Evolutionary conservation across 192 early-diverging fungal species (phyloP).

Genomic region (Cladochytrium replicatum): DNA sequence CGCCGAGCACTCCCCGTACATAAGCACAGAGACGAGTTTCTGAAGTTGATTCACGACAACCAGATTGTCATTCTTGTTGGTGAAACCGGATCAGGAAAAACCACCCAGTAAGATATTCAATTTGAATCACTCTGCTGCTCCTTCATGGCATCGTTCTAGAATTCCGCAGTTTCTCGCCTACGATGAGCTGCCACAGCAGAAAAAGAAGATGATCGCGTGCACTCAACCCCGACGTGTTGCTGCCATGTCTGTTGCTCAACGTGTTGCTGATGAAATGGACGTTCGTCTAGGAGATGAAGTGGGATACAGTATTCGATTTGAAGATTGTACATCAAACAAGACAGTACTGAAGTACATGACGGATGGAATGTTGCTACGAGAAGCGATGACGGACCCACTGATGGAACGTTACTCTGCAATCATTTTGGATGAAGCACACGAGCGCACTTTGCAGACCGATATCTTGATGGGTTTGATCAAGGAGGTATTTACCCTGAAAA

Average conservation of each 20-base stretch:
- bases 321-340: conserved; percentile 76
- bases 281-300: conserved; percentile 89
- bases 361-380: conserved; percentile 97
- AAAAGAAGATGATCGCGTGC: conserved; percentile 90
- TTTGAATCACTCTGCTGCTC: background rate
- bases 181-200: conserved; percentile 77
- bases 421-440: conserved; percentile 98
- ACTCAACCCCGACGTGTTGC: conserved; percentile 98
- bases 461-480: conserved; percentile 98
- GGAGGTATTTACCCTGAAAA: conserved; percentile 46
- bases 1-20: conserved; percentile 88
- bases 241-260: conserved; percentile 98
- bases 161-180: conserved; percentile 93
- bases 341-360: conserved; percentile 97
- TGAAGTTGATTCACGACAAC: conserved; percentile 85
- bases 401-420: conserved; percentile 85
- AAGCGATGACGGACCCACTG: conserved; percentile 91
- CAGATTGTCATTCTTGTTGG: conserved; percentile 94
- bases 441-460: conserved; percentile 91
- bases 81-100: conserved; percentile 97
- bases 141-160: conserved; percentile 26
- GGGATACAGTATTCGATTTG: conserved; percentile 98
- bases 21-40: conserved; percentile 83
- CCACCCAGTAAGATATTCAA: conserved; percentile 70
- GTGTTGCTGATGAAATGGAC: conserved; percentile 96